Percentiles rank a stretch among this genome's conserved stretches.
Conservation (phyloP, 257 asterid species). For the Ocimum tenuiflorum region DNA sequence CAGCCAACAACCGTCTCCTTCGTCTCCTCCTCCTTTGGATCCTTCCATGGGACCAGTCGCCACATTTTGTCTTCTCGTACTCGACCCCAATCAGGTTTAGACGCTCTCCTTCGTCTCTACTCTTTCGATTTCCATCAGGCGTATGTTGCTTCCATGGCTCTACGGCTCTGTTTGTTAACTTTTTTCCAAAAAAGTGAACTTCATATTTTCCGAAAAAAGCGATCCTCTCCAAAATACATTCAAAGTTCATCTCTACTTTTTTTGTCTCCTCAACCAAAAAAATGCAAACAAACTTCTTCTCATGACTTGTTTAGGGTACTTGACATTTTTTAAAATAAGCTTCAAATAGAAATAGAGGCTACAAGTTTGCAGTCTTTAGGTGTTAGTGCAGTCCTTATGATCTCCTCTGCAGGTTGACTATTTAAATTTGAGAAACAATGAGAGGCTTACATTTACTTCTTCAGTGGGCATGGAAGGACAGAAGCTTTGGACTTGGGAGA, state of each 20-base stretch:
- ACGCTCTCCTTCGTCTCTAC: not conserved
- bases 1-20: conserved; percentile 26
- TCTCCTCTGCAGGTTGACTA: conserved; percentile 64
- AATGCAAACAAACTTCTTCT: no score
- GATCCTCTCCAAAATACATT: no score
- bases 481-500: conserved; percentile 53
- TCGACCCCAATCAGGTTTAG: conserved; percentile 77
- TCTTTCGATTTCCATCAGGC: not conserved
- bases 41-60: conserved; percentile 62
- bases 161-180: no score
- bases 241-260: no score
- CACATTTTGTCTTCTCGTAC: conserved; percentile 62
- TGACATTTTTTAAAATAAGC: no score
- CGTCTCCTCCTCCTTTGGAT: conserved; percentile 35
- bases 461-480: conserved; percentile 32
- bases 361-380: no score
- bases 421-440: conserved; percentile 69
- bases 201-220: no score
- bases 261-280: no score
- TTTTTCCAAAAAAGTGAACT: no score
- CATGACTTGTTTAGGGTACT: no score
- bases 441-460: conserved; percentile 49
- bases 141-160: not conserved
- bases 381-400: not conserved
- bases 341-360: no score